A percentile compares a stretch with the other conserved stretches of the same genome.
Evolutionary conservation across 495 filamentous ascomycete genomes (phyloP).

Genomic region (Penicillium malachiteum): DNA sequence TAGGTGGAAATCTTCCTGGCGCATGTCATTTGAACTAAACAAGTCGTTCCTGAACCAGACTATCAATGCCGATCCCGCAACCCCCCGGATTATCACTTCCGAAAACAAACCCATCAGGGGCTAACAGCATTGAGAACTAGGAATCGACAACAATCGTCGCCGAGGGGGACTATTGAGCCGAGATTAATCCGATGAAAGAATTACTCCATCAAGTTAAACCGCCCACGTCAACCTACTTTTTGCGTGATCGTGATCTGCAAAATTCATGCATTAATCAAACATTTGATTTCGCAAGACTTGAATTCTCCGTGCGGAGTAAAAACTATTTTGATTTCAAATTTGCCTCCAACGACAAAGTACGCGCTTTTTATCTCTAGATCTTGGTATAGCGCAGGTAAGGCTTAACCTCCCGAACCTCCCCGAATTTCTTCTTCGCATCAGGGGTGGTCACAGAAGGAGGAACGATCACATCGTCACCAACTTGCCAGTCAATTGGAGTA

Average conservation of each 20-base stretch:
- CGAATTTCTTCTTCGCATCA: conserved; percentile 86
- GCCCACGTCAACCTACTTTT: background rate
- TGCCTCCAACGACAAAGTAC: background rate
- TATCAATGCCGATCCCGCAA: conserved; percentile 5
- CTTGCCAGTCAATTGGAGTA: conserved; percentile 89
- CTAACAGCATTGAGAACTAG: background rate
- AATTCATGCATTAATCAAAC: no score
- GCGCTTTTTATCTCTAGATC: conserved; percentile 12
- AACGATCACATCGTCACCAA: conserved; percentile 91
- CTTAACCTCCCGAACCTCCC: conserved; percentile 89
- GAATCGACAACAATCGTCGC: background rate
- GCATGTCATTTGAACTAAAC: background rate
- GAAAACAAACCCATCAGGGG: conserved; percentile 17
- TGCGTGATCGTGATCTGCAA: no score
- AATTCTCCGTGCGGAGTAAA: background rate
- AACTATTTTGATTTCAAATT: background rate
- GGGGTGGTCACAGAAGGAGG: conserved; percentile 85
- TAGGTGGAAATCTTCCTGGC: background rate
- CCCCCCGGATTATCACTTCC: conserved; percentile 22
- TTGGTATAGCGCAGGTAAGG: conserved; percentile 59
- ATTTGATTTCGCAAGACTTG: background rate
- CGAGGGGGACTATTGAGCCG: background rate
- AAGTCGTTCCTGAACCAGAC: background rate
- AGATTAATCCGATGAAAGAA: conserved; percentile 3
- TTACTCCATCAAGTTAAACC: background rate